phyloP scores from a whole-genome alignment of 441 rosid species.

The Daphne laureola region DNA sequence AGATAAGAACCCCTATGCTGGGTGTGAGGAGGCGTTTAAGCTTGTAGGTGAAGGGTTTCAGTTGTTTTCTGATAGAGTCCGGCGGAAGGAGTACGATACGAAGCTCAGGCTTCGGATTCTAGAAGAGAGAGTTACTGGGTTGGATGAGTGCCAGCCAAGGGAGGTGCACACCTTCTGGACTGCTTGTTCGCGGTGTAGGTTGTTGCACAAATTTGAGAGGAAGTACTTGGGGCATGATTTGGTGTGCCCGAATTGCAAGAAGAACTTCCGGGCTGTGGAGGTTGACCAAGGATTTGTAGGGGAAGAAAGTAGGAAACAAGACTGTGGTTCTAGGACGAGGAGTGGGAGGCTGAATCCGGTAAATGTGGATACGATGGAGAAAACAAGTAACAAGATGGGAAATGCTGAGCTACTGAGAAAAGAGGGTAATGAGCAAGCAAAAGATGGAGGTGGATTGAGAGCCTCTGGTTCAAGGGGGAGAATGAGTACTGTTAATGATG shows the following conservation, averaged over 20 bases:
- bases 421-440: conserved; percentile 12
- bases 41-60: conserved; percentile 69
- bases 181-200: conserved; percentile 59
- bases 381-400: background rate
- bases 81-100: conserved; percentile 69
- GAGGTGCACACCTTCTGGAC: conserved; percentile 44
- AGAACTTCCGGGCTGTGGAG: conserved; percentile 61
- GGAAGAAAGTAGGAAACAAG: background rate
- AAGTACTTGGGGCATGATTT: conserved; percentile 57
- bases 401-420: conserved; percentile 14
- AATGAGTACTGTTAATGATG: conserved; percentile 31
- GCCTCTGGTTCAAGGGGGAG: conserved; percentile 25
- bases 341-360: no score
- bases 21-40: conserved; percentile 86
- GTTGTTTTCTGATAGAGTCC: conserved; percentile 54
- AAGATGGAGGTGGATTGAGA: conserved; percentile 33
- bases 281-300: conserved; percentile 26
- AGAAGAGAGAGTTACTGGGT: conserved; percentile 37
- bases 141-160: conserved; percentile 16
- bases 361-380: background rate
- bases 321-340: background rate
- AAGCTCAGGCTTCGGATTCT: conserved; percentile 61
- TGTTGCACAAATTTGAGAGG: conserved; percentile 68
- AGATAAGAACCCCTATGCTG: conserved; percentile 52
- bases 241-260: conserved; percentile 70